Base-by-base conservation (phyloP, 2,329 filamentous ascomycete genomes). In the Emergomyces orientalis region DNA sequence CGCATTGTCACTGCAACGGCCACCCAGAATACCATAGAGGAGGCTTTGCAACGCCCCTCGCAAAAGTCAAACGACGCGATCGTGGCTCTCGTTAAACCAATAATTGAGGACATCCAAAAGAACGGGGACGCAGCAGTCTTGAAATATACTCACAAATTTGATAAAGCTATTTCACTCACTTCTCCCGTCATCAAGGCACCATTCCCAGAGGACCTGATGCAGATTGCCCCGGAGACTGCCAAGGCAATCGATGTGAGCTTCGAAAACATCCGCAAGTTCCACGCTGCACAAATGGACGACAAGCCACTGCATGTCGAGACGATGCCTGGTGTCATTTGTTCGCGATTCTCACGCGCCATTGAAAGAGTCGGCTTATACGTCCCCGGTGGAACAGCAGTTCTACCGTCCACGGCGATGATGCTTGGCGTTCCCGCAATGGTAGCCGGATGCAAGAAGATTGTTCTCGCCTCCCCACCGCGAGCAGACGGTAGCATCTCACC, bases 401-500 rank as follows among this genome's bases (percentile, higher is more conserved):
- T 99, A 49, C 94, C 94, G 14, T 96, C 91, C 62, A 97, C 94
- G 8, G 94, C 94, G 2, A 87, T 99, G 67, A 99, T 99, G 94
- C 84, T 99, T 61, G 94, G 94, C 73, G 94, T 99, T 4, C 94
- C 94, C 8, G 94, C 94, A 64, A 95, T 95, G 89, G 94, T 97
- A 8, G 94, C 94, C 30, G 94, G 94, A 30, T 99, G 94, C 82
- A 86, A 92, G 78, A 95, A 89, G 77, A 96, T 99, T 65, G 89
- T 99, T 19, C 80, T 99, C 43, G 94, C 94, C 25, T 95, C 92
- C 0, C 94, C 94, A 37, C 94, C 94, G 22, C 87, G 94, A 52
- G 78, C 89, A 0, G 93, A 97, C 71, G 94, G 94, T 59, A 91
- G 88, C 68, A 84, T 97, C 66, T 97, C 93, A 0, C 94, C 94